Evolutionary conservation across 78 protist genomes (phyloP), one percentile per base, ranked within the genome.

Genomic region (Chrysochromulina tobinii): DNA sequence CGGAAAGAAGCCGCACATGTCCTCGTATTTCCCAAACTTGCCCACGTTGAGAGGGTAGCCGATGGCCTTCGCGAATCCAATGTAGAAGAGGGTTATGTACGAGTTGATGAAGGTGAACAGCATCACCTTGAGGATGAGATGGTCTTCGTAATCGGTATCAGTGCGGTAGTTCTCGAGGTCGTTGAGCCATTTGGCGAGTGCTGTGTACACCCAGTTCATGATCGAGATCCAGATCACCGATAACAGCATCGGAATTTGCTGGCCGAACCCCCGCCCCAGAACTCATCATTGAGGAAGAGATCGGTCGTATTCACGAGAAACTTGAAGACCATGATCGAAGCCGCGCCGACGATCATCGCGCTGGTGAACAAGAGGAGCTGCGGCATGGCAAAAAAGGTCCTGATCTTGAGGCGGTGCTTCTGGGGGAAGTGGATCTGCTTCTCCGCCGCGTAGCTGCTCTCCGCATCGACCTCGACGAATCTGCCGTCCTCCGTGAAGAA

Each of bases 31-130:
- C n/a, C n/a, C n/a, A n/a, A n/a, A n/a, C n/a, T n/a, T n/a, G n/a
- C n/a, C n/a, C n/a, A n/a, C n/a, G n/a, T n/a, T n/a, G n/a, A n/a
- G n/a, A n/a, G n/a, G n/a, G n/a, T n/a, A n/a, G n/a, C n/a, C n/a
- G n/a, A n/a, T n/a, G n/a, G n/a, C n/a, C 89, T 93, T 93, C 59
- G 92, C 27, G 81, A 96, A 97, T 8, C 96, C 95, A 54, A 95
- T 91, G 92, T 95, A 97, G 61, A 94, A 94, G 25, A 95, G 81
- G 50, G 95, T 77, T 6, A 93, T 54, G 92, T 90, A 96, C 23
- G 88, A 61, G 85, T 97, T 97, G 61, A 96, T 92, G 83, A 96
- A 96, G 86, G 95, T 94, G 84, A 97, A 97, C 54, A 93, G 57
- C 68, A 94, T 94, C 0, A 61, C 25, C 87, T 97, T 97, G 85